Conservation (phyloP, 331 rosid species). For the Saraca asoca region DNA sequence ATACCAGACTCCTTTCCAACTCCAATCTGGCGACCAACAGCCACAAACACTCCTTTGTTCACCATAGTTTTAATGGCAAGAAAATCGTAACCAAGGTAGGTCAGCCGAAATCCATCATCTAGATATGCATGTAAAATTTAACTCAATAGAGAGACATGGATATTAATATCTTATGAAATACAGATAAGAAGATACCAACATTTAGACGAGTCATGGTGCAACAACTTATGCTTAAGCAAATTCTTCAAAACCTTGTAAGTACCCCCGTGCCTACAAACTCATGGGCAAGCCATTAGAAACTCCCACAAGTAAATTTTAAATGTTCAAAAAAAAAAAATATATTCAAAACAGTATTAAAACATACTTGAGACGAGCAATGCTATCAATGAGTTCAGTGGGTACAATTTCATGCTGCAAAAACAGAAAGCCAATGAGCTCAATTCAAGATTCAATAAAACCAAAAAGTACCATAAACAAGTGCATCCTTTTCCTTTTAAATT, state of each 20-base stretch:
- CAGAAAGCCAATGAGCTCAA: not conserved
- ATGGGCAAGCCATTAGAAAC: not conserved
- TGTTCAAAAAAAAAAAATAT: not conserved
- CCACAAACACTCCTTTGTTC: slow-evolving; percentile 67
- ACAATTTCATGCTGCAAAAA: slow-evolving; percentile 72
- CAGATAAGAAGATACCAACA: slow-evolving; percentile 46
- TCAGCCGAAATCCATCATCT: slow-evolving; percentile 87
- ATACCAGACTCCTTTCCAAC: slow-evolving; percentile 91
- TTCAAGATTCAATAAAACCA: not conserved
- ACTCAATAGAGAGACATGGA: slow-evolving; percentile 11
- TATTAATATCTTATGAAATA: not conserved
- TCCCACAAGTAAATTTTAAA: not conserved
- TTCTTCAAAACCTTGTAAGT: slow-evolving; percentile 75
- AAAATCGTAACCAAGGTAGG: slow-evolving; percentile 85
- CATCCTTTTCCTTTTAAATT: not conserved
- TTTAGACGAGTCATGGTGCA: slow-evolving; percentile 82
- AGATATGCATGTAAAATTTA: slow-evolving; percentile 25
- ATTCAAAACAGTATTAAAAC: not conserved
- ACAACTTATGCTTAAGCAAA: slow-evolving; percentile 72
- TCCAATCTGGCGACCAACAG: slow-evolving; percentile 85
- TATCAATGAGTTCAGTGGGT: slow-evolving; percentile 65
- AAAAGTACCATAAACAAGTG: not conserved
- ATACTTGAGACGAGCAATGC: slow-evolving; percentile 79
- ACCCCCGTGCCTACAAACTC: slow-evolving; percentile 69
- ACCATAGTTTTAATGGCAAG: slow-evolving; percentile 84